Base-by-base conservation (phyloP, 2,329 filamentous ascomycete genomes). In the Diaporthe batatas region DNA sequence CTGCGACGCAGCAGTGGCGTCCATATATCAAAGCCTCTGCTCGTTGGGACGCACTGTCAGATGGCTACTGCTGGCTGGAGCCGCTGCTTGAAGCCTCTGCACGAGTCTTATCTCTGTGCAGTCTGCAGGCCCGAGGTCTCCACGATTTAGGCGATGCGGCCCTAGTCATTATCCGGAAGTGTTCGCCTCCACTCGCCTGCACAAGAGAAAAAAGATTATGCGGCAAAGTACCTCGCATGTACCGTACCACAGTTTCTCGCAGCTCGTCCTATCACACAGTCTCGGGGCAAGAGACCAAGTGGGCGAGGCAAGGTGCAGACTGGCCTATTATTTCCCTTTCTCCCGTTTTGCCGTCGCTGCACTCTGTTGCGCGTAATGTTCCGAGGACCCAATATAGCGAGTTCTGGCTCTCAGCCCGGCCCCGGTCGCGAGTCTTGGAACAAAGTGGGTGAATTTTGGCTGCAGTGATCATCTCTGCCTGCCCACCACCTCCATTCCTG, bases 171-270 rank as follows among this genome's bases (percentile, higher is more conserved):
- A 36, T 39, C 58, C 54, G 44, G 36, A 44, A 55, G 55, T 23
- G 53, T 71, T 73, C 49, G 42, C 32, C 72, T 68, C 72, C 68
- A 73, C 72, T 44, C 62, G 47, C 64, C 53, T 71, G 67, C 57
- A 71, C 72, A 73, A 54, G 68, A 62, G 58, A 68, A 71, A 51
- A 64, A 73, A 49, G 34, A 53, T 39, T 73, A 39, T 67, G 36
- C 49, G 71, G 55, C 58, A 53, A 62, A 53, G 69, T 73, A 71
- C 49, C 64, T 36, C 16, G n/a, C 44, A 68, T 59, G 72, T 71
- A 73, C 72, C 53, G 62, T 25, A 53, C 62, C 62, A 67, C 62
- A 67, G 16, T 53, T 39, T 39, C 47, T 67, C 47, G 47, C 47
- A 23, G 21, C 62, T 39, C 25, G n/a, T 67, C 62, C 62, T 39